A percentile compares a stretch with the other conserved stretches of the same genome.
These are phyloP conservation scores for Lepidium aucheri DNA, from an alignment of 345 rosid genomes.

Conservation along the genomic window DNA sequence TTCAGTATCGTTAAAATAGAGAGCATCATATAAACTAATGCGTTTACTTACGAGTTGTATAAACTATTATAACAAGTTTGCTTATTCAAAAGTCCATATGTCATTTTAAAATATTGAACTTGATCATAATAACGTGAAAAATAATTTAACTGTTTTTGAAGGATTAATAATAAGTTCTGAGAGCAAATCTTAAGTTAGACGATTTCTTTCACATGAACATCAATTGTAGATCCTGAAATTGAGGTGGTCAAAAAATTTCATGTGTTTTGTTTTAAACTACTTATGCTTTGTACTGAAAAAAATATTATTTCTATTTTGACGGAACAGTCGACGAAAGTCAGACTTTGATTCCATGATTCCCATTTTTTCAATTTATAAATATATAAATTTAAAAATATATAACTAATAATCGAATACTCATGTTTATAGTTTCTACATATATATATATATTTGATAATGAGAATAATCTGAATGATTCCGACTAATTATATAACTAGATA, in stretches of 20 bases:
- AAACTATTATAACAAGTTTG: not conserved
- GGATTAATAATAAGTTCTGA: slow-evolving; percentile 1
- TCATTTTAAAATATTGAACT: not conserved
- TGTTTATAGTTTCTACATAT: no score
- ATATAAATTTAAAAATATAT: no score
- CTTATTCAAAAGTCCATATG: not conserved
- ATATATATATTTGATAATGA: no score
- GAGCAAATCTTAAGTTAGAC: slow-evolving; percentile 23
- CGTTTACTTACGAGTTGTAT: not conserved
- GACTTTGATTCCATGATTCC: no score
- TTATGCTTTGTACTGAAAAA: not conserved
- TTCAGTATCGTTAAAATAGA: not conserved
- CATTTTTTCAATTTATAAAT: no score
- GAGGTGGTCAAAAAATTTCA: slow-evolving; percentile 15
- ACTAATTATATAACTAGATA: no score
- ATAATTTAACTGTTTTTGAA: not conserved
- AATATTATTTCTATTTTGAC: slow-evolving; percentile 3
- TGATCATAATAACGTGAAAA: not conserved
- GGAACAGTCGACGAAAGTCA: slow-evolving; percentile 3
- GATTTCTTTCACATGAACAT: slow-evolving; percentile 28
- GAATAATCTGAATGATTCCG: no score
- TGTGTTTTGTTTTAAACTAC: not conserved
- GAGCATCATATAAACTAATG: not conserved
- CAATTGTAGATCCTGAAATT: slow-evolving; percentile 25
- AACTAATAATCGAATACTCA: no score